phyloP scores from a whole-genome alignment of 2,329 filamentous ascomycete genomes.

The Coccinonectria pachysandricola region DNA sequence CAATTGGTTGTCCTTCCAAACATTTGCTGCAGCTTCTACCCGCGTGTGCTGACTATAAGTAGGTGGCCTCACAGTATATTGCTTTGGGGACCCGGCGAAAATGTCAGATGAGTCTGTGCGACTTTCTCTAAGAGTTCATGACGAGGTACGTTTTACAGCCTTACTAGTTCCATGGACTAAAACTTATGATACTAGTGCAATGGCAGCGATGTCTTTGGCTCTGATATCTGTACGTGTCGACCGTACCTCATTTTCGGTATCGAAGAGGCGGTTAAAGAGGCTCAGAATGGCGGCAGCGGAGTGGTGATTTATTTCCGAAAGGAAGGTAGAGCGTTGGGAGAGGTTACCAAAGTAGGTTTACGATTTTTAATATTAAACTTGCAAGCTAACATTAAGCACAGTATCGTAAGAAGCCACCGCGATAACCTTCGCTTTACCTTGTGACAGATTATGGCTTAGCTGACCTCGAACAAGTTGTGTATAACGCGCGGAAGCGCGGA shows the following conservation, averaged over 20 bases:
- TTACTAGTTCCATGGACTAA: neutral
- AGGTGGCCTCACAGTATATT: constrained; percentile 89
- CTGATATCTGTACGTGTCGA: constrained; percentile 93
- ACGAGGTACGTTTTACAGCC: constrained; percentile 42
- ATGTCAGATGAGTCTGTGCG: constrained; percentile 78
- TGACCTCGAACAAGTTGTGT: no score
- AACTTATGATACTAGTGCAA: constrained; percentile 52
- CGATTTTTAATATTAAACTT: neutral
- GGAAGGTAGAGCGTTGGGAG: constrained; percentile 85
- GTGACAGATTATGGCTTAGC: no score
- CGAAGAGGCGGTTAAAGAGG: constrained; percentile 94
- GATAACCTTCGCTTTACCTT: no score
- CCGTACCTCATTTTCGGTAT: constrained; percentile 96
- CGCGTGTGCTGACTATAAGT: constrained; percentile 6
- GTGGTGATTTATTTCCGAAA: constrained; percentile 99
- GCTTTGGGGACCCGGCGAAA: constrained; percentile 88
- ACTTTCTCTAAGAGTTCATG: constrained; percentile 73
- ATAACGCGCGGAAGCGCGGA: constrained; percentile 74
- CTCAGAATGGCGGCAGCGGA: constrained; percentile 84
- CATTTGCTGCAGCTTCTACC: no score
- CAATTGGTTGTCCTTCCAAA: constrained; percentile 52
- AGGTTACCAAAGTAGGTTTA: constrained; percentile 77
- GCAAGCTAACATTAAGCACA: constrained; percentile 9
- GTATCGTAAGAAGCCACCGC: constrained; percentile 15
- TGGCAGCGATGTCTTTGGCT: constrained; percentile 93